phyloP scores from a whole-genome alignment of 2,329 filamentous ascomycete species.

The Zymoseptoria brevis region DNA sequence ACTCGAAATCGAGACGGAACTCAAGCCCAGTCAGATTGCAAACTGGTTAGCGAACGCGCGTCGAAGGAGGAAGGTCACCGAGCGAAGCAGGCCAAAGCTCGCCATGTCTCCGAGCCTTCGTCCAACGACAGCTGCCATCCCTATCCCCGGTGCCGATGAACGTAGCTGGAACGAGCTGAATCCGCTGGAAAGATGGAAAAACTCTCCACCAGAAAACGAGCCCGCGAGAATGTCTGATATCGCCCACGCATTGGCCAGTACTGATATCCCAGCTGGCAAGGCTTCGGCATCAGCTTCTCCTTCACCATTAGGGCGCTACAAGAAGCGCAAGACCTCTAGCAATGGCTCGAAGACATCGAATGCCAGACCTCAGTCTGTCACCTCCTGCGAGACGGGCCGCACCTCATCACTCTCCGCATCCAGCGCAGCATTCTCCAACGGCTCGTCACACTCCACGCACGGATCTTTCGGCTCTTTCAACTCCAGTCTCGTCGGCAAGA shows the following conservation, averaged over 20 bases:
- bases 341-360: conserved; percentile 44
- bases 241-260: conserved; percentile 47
- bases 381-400: conserved; percentile 36
- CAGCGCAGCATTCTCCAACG: conserved; percentile 48
- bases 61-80: conserved; percentile 67
- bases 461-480: conserved; percentile 47
- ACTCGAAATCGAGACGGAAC: conserved; percentile 67
- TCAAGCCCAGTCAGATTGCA: conserved; percentile 75
- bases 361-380: conserved; percentile 42
- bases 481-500: conserved; percentile 46
- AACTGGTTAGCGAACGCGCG: conserved; percentile 92
- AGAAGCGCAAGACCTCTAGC: conserved; percentile 43
- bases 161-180: conserved; percentile 45
- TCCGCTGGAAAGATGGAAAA: conserved; percentile 61
- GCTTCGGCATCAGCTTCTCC: conserved; percentile 20
- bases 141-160: conserved; percentile 55
- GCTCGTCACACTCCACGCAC: conserved; percentile 46
- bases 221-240: conserved; percentile 58
- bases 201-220: conserved; percentile 62
- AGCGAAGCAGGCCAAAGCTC: conserved; percentile 31
- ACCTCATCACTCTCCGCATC: conserved; percentile 23
- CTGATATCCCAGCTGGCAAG: conserved; percentile 21
- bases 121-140: conserved; percentile 56
- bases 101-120: conserved; percentile 56
- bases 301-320: conserved; percentile 22